Conservation (phyloP, 148 eudicot genomes). For the Oxyria digyna region DNA sequence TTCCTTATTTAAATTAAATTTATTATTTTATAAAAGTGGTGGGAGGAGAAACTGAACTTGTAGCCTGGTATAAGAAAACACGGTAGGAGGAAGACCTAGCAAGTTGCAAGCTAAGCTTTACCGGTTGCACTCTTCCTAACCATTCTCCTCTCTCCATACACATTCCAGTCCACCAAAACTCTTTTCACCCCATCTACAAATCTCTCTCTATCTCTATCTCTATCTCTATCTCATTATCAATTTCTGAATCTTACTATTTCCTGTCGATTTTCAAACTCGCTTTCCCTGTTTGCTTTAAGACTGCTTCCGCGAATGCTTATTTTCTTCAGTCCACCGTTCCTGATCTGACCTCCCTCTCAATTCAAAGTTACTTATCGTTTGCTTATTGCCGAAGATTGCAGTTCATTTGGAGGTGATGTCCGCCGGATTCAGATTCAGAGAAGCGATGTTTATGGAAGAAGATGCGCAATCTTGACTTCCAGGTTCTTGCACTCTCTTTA, state of each 20-base stretch:
- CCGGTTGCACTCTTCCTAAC: background rate
- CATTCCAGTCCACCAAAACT: slow-evolving; percentile 1
- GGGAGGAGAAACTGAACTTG: too few species aligned
- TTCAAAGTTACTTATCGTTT: background rate
- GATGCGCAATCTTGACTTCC: background rate
- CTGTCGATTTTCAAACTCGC: background rate
- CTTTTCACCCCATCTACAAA: background rate
- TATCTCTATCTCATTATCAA: background rate
- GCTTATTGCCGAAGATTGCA: background rate
- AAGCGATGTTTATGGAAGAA: background rate
- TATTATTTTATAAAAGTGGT: too few species aligned
- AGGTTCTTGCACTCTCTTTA: background rate
- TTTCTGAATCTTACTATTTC: background rate
- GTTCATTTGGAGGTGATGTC: background rate
- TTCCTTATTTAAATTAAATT: too few species aligned
- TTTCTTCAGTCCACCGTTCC: background rate
- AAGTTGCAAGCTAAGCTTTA: background rate
- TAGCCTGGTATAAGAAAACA: too few species aligned
- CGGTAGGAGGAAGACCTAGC: background rate
- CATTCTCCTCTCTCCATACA: background rate
- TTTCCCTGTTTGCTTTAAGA: background rate
- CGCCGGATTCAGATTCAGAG: background rate
- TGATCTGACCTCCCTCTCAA: background rate
- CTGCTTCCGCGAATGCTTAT: background rate
- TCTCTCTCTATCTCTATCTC: background rate